Evolutionary conservation across 2,329 filamentous ascomycete species (phyloP), one percentile per base, ranked within the genome.

Genomic region (Xylariaceae sp.): DNA sequence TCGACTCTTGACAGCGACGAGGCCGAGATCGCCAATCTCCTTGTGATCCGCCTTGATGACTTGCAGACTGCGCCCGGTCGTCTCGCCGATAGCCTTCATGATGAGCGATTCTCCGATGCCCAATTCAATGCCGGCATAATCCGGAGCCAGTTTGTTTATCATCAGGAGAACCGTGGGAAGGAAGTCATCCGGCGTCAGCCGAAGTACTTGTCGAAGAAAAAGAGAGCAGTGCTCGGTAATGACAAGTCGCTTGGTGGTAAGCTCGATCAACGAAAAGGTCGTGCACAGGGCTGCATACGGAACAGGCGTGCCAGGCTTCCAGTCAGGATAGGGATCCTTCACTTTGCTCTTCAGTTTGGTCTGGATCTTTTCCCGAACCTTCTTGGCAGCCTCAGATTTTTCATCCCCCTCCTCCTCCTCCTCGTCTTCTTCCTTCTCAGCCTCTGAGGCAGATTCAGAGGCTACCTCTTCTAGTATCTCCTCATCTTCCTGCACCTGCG

Each of bases 41-140:
- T 92, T 88, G 59, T 98, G 92, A 53, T 97, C 89, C 34, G 85
- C 80, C 66, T 96, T 97, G 70, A 98, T 95, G 36, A 95, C 81
- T 26, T 83, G 75, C 32, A 96, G 65, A 55, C 81, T 94, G 44
- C 92, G 81, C 8, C 92, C 92, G 0, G 92, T 98, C 19, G 83
- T 85, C 66, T 97, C 90, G 9, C 90, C 90, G 56, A 98, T 94
- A 4, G 92, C 87, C 62, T 97, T 98, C 89, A 97, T 97, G 55
- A 98, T 96, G 18, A 98, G 66, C 1, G 90, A 97, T 65, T 98
- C 92, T 40, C 92, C 92, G 53, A 98, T 98, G n/a, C 92, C 92
- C 19, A 98, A 74, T 64, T 98, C 92, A 47, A 98, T 89, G 14
- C 92, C 92, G 30, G 89, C 84, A 61, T 96, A 98, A 57, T 98